Evolutionary conservation across 306 rosid species (phyloP).

Genomic region (Alnus rubra): DNA sequence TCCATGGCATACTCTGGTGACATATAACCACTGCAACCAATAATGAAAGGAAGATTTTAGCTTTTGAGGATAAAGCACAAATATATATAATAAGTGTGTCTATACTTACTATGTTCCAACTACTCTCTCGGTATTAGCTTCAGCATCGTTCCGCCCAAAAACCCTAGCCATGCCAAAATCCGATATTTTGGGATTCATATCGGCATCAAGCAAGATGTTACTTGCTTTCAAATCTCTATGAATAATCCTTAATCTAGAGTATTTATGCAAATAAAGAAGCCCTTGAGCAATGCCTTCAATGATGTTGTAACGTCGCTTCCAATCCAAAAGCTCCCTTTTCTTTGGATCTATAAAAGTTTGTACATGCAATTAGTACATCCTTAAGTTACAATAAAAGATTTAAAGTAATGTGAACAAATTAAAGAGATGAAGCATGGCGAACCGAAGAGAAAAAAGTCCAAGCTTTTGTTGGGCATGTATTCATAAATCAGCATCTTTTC

Average conservation of each 20-base stretch:
- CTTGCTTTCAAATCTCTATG: constrained; percentile 16
- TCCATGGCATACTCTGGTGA: constrained; percentile 31
- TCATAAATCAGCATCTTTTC: neutral
- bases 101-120: neutral
- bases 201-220: constrained; percentile 8
- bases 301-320: neutral
- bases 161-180: neutral
- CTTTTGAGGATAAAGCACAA: neutral
- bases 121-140: neutral
- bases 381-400: neutral
- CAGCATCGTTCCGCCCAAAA: neutral
- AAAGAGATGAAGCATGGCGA: neutral
- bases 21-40: constrained; percentile 29
- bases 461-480: neutral
- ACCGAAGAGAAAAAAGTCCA: neutral
- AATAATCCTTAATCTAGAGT: constrained; percentile 4
- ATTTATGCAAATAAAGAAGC: constrained; percentile 9
- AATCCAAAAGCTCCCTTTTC: neutral
- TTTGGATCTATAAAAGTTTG: neutral
- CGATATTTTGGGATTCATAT: constrained; percentile 16
- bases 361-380: neutral
- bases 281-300: constrained; percentile 14
- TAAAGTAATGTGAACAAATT: neutral
- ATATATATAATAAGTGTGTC: neutral
- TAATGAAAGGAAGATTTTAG: neutral